Conservation (phyloP, 441 rosid species). For the Adansonia madagascariensis region DNA sequence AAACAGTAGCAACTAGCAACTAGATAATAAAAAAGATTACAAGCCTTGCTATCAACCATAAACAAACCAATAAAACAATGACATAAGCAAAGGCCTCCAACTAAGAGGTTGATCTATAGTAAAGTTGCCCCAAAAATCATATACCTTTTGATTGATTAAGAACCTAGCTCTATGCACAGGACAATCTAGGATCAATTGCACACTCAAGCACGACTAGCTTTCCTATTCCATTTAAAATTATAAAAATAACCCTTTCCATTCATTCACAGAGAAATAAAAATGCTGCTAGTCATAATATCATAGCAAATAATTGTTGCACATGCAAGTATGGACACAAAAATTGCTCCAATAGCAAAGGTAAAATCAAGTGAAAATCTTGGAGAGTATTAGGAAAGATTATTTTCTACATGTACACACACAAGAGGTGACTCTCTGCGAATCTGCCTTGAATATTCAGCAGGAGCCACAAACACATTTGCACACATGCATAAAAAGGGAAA, state of each 20-base stretch:
- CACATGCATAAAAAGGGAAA: neutral
- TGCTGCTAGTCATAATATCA: neutral
- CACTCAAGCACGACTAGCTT: neutral
- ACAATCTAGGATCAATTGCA: neutral
- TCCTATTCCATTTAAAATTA: neutral
- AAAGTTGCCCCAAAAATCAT: neutral
- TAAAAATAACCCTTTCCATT: neutral
- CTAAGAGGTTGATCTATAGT: neutral
- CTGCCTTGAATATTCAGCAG: neutral
- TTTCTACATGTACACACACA: neutral
- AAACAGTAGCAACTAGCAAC: neutral
- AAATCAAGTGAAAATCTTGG: neutral
- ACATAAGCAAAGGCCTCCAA: neutral
- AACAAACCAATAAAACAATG: neutral
- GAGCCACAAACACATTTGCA: neutral
- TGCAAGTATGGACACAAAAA: neutral
- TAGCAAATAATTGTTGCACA: neutral
- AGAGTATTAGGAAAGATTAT: neutral
- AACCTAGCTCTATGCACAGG: neutral
- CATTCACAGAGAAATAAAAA: neutral
- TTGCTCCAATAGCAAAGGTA: neutral
- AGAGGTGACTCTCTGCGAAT: neutral
- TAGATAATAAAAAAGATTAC: neutral
- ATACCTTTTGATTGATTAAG: neutral
- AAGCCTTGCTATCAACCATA: neutral